phyloP scores from a whole-genome alignment of 768 basidiomycete species.

The Russula compacta region DNA sequence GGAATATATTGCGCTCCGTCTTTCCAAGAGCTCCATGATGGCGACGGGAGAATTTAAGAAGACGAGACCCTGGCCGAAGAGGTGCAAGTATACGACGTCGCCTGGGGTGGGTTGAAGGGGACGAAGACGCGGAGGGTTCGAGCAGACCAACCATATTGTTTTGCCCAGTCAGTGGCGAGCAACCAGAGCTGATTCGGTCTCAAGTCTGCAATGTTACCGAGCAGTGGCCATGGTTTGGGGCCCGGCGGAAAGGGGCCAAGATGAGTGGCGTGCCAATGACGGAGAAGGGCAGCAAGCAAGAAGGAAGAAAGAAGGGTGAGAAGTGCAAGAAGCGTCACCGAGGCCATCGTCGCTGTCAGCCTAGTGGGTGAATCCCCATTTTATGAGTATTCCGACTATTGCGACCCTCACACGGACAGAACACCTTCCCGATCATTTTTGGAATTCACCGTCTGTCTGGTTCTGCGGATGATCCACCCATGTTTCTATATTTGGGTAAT shows the following conservation, averaged over 20 bases:
- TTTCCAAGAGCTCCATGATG: slow-evolving; percentile 57
- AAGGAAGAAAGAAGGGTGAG: slow-evolving; percentile 6
- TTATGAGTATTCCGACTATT: background rate
- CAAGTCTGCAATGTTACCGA: slow-evolving; percentile 58
- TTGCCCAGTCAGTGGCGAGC: slow-evolving; percentile 50
- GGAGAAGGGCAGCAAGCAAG: background rate
- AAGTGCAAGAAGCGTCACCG: slow-evolving; percentile 3
- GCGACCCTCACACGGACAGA: background rate
- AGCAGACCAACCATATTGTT: slow-evolving; percentile 44
- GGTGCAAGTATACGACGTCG: slow-evolving; percentile 52
- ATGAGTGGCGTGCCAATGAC: background rate
- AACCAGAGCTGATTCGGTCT: slow-evolving; percentile 58
- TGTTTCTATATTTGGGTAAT: background rate
- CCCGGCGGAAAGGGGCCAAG: slow-evolving; percentile 47
- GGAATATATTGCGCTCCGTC: slow-evolving; percentile 60
- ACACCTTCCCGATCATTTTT: background rate
- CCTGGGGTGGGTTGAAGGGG: slow-evolving; percentile 31
- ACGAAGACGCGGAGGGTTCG: background rate
- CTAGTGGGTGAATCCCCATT: background rate
- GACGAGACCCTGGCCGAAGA: slow-evolving; percentile 57
- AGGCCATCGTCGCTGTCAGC: background rate
- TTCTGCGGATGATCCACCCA: background rate
- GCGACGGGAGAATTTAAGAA: slow-evolving; percentile 57
- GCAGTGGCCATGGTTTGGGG: slow-evolving; percentile 52
- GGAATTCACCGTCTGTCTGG: background rate